A percentile compares a stretch with the other conserved stretches of the same genome.
phyloP scores from a whole-genome alignment of 768 basidiomycete species.

The Pisolithus albus region DNA sequence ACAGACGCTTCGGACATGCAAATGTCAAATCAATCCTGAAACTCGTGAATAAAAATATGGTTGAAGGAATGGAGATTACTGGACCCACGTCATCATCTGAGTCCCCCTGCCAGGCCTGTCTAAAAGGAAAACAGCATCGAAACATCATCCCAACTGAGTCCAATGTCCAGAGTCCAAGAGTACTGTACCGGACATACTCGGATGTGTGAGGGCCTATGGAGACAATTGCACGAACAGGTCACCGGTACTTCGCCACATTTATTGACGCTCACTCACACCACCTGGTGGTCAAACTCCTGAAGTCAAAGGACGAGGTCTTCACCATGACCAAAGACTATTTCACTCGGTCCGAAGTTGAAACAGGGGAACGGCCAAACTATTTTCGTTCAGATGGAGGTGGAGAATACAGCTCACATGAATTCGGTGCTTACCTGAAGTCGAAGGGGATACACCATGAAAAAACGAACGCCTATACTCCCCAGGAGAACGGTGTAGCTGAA shows the following conservation, averaged over 20 bases:
- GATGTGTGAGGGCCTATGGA: conserved; percentile 18
- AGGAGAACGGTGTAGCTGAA: conserved; percentile 42
- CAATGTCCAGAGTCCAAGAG: background rate
- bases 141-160: conserved; percentile 8
- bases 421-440: conserved; percentile 3
- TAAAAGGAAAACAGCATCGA: conserved; percentile 18
- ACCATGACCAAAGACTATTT: conserved; percentile 10
- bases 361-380: conserved; percentile 11
- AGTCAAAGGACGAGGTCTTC: conserved; percentile 8
- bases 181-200: conserved; percentile 5
- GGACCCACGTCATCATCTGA: background rate
- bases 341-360: conserved; percentile 5
- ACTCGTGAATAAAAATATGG: conserved; percentile 4
- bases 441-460: conserved; percentile 14
- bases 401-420: conserved; percentile 13
- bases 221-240: conserved; percentile 3
- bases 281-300: conserved; percentile 9
- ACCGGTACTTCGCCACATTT: conserved; percentile 14
- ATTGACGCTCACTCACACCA: conserved; percentile 16
- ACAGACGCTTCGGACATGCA: background rate
- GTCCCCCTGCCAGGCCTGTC: conserved; percentile 11
- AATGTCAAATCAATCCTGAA: background rate
- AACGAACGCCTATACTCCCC: conserved; percentile 22
- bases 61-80: background rate
- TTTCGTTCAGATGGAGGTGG: conserved; percentile 19